Conservation (phyloP, 257 asterid species). For the Solanum clarkiae region DNA sequence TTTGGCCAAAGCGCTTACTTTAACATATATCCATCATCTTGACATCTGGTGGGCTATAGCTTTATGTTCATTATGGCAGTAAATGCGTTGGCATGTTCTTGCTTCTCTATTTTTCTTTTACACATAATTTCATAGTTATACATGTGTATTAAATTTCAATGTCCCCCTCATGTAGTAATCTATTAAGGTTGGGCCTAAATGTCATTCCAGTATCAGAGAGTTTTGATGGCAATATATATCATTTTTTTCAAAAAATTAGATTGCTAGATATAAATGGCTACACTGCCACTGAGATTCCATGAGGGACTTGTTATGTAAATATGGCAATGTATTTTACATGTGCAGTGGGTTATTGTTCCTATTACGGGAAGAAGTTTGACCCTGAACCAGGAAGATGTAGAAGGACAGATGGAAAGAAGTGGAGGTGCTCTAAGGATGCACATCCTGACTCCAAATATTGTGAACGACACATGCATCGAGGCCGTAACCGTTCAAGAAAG, state of each 20-base stretch:
- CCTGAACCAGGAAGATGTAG: conserved; percentile 99
- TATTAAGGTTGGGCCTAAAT: not conserved
- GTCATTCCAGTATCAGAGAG: not conserved
- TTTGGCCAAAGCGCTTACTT: not conserved
- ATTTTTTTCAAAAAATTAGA: not conserved
- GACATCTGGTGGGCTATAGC: not conserved
- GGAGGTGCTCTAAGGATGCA: conserved; percentile 99
- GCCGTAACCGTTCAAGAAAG: conserved; percentile 99
- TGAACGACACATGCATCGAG: conserved; percentile 99
- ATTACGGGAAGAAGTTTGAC: conserved; percentile 86
- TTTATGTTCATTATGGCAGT: not conserved
- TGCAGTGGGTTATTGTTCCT: conserved; percentile 85
- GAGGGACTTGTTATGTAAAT: not conserved
- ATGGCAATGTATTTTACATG: not conserved
- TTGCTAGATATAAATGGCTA: not conserved
- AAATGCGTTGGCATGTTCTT: not conserved
- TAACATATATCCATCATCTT: not conserved
- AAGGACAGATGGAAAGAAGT: conserved; percentile 96
- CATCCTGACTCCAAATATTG: conserved; percentile 97
- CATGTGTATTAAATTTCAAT: not conserved
- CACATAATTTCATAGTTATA: not conserved
- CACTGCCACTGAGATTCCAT: not conserved
- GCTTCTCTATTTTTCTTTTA: not conserved
- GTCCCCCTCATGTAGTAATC: not conserved
- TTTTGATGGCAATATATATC: not conserved